These are phyloP conservation scores for Chlorella variabilis DNA, from an alignment of 163 green algal genomes.

Conservation along the genomic window DNA sequence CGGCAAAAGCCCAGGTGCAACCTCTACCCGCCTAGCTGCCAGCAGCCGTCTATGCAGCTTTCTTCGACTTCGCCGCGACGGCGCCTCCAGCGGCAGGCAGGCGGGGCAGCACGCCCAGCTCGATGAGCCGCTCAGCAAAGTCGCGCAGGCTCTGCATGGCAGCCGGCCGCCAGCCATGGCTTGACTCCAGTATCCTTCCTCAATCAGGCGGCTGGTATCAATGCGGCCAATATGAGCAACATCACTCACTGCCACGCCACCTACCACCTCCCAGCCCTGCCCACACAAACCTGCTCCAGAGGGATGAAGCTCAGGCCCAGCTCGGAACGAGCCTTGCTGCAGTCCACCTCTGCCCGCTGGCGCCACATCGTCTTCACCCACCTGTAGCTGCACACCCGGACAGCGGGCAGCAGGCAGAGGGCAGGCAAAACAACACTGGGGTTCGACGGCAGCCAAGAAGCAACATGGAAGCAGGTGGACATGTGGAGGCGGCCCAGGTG, in stretches of 20 bases:
- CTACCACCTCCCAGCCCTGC: background rate
- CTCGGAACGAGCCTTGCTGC: background rate
- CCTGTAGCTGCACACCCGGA: background rate
- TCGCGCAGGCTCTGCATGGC: background rate
- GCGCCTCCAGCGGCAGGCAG: slow-evolving; percentile 6
- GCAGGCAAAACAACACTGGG: background rate
- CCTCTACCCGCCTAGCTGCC: too few species aligned
- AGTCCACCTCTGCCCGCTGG: background rate
- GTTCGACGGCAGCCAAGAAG: background rate
- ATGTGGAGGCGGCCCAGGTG: too few species aligned
- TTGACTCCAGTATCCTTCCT: too few species aligned
- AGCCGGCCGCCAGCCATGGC: too few species aligned
- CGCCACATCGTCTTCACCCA: slow-evolving; percentile 33
- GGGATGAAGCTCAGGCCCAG: slow-evolving; percentile 20
- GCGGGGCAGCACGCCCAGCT: background rate
- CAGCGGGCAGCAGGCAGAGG: too few species aligned
- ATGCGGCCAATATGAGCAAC: too few species aligned
- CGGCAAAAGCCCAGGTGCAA: too few species aligned
- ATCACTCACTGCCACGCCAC: background rate
- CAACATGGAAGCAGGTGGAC: too few species aligned
- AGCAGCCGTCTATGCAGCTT: too few species aligned
- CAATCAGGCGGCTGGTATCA: too few species aligned
- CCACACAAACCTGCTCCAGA: slow-evolving; percentile 2
- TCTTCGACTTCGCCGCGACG: too few species aligned
- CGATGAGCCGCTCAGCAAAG: background rate